Conservation (phyloP, 306 rosid genomes). For the Castanospermum australe region DNA sequence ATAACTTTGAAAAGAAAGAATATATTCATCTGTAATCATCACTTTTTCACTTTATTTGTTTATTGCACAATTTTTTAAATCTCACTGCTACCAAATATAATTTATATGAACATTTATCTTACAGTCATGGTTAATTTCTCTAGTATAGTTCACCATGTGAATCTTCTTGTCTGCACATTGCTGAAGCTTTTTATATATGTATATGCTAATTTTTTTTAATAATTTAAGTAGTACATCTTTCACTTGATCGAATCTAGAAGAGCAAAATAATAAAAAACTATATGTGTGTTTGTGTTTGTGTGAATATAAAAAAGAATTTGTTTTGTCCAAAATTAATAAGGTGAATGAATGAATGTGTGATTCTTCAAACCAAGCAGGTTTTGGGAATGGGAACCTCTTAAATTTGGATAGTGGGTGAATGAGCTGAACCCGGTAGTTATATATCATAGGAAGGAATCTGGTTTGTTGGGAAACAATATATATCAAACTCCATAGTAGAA, state of each 20-base stretch:
- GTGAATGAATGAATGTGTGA: neutral
- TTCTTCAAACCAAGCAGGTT: neutral
- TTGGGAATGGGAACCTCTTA: neutral
- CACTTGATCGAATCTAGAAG: slow-evolving; percentile 2
- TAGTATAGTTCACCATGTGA: neutral
- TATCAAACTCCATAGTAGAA: neutral
- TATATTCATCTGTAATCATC: slow-evolving; percentile 14
- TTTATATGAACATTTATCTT: neutral
- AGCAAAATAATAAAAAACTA: neutral
- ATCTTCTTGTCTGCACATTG: neutral
- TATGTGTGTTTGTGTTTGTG: too few relatives aligned
- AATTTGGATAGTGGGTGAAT: neutral
- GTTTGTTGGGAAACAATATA: neutral
- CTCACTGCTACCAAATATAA: neutral
- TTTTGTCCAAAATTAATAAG: neutral
- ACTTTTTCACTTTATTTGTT: slow-evolving; percentile 21
- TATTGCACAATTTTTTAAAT: neutral
- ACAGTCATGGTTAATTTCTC: neutral
- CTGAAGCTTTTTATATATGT: neutral
- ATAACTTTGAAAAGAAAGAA: slow-evolving; percentile 35
- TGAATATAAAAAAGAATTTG: neutral
- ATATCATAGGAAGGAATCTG: neutral
- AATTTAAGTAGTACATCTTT: neutral
- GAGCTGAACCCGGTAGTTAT: neutral
- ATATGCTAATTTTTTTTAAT: neutral